These are phyloP conservation scores for Penicillium capsulatum DNA, from an alignment of 2,329 filamentous ascomycete species.

Conservation along the genomic window DNA sequence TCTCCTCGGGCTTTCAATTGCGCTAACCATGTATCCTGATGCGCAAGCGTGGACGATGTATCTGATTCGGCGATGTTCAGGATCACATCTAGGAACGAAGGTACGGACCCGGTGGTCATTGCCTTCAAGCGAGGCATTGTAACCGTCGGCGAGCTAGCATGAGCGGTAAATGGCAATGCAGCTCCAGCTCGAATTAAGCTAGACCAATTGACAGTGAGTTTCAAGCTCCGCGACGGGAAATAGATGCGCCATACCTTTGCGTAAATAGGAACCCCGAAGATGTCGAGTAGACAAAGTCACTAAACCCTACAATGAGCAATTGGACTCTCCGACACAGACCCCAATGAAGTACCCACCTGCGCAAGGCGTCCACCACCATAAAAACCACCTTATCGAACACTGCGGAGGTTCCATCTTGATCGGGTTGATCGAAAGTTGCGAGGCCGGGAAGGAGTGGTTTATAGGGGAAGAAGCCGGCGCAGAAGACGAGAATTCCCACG, in stretches of 20 bases:
- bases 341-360: constrained; percentile 57
- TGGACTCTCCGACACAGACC: neutral
- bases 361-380: constrained; percentile 94
- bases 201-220: no score
- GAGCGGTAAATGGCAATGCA: constrained; percentile 89
- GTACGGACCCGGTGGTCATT: constrained; percentile 95
- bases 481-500: constrained; percentile 70
- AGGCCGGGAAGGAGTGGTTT: constrained; percentile 88
- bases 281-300: constrained; percentile 86
- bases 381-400: constrained; percentile 89
- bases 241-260: constrained; percentile 61
- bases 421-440: constrained; percentile 58
- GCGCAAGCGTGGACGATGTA: constrained; percentile 77
- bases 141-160: constrained; percentile 93
- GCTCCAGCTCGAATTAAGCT: constrained; percentile 79
- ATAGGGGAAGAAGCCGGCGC: constrained; percentile 92
- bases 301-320: constrained; percentile 36
- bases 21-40: constrained; percentile 92
- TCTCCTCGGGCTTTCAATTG: constrained; percentile 77
- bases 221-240: no score
- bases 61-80: constrained; percentile 95
- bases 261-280: constrained; percentile 81
- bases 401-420: constrained; percentile 52
- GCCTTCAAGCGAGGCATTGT: constrained; percentile 98
- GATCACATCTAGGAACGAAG: constrained; percentile 94